Percentiles rank a stretch among this genome's conserved stretches.
Conservation (phyloP, 2,329 filamentous ascomycete genomes). For the Tolypocladium tundrense region DNA sequence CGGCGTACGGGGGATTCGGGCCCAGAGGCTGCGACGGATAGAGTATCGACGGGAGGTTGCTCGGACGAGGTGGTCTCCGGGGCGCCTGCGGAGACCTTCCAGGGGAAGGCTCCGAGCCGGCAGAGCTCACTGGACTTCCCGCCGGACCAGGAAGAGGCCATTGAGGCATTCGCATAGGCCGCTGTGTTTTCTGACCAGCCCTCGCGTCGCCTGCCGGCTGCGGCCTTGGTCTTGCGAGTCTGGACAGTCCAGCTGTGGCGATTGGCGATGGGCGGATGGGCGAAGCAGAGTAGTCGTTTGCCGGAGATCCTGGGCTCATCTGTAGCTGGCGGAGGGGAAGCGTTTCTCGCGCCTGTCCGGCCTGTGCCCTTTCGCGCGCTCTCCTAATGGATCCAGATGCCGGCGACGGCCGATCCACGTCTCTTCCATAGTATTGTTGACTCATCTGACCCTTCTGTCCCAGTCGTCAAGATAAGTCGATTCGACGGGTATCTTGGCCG, state of each 20-base stretch:
- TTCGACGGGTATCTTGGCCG: constrained; percentile 9
- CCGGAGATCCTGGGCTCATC: constrained; percentile 3
- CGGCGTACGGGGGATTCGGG: constrained; percentile 39
- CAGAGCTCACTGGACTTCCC: constrained; percentile 18
- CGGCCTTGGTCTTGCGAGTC: constrained; percentile 8
- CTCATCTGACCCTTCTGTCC: constrained; percentile 34
- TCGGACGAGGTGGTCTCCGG: constrained; percentile 49
- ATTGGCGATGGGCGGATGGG: background rate
- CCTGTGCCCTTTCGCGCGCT: constrained; percentile 42
- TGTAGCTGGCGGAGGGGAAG: constrained; percentile 11
- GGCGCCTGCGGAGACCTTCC: constrained; percentile 39
- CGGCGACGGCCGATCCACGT: constrained; percentile 35
- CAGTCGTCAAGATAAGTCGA: constrained; percentile 1
- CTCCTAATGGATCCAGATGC: constrained; percentile 40
- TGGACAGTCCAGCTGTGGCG: constrained; percentile 6
- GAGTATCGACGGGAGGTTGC: constrained; percentile 47
- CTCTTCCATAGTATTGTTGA: constrained; percentile 42
- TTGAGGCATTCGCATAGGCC: constrained; percentile 41
- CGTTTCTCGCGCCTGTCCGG: constrained; percentile 20
- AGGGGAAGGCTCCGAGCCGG: constrained; percentile 33
- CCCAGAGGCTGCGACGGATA: constrained; percentile 47
- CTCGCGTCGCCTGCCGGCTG: constrained; percentile 13
- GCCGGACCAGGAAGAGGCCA: constrained; percentile 40
- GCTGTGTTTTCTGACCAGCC: constrained; percentile 29
- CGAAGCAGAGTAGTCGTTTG: background rate